Evolutionary conservation across 2,329 filamentous ascomycete species (phyloP).

Genomic region (Trichoderma asperellum): DNA sequence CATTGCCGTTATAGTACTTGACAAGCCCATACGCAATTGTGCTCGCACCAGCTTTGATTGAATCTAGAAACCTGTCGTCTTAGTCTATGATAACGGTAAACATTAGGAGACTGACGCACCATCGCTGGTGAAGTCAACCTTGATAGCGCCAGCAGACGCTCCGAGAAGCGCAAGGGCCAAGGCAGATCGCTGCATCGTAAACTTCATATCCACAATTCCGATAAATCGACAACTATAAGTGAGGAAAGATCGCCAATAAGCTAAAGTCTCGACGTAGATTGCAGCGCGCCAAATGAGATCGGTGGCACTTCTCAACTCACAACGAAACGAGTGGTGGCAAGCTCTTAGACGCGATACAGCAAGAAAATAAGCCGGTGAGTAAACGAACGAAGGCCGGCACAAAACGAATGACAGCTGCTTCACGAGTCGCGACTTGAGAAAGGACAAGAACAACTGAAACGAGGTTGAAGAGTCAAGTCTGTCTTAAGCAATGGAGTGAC

Average conservation of each 20-base stretch:
- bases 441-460: neutral
- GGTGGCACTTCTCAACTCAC: neutral
- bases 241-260: neutral
- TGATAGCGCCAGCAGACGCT: slow-evolving; percentile 18
- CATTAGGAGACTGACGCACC: neutral
- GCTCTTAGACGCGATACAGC: neutral
- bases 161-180: slow-evolving; percentile 24
- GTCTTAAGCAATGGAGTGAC: neutral
- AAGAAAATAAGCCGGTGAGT: neutral
- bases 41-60: slow-evolving; percentile 40
- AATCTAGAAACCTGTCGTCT: neutral
- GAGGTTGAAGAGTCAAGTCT: neutral
- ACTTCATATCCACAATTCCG: neutral
- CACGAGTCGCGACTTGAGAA: neutral
- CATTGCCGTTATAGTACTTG: slow-evolving; percentile 54
- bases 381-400: slow-evolving; percentile 14
- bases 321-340: neutral
- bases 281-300: neutral
- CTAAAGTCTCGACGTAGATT: neutral
- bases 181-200: neutral
- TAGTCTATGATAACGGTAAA: neutral
- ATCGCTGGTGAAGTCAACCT: slow-evolving; percentile 4
- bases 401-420: slow-evolving; percentile 19
- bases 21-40: slow-evolving; percentile 47
- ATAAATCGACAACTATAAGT: neutral